Percentiles rank a stretch among this genome's conserved stretches.
phyloP scores from a whole-genome alignment of 176 grass and related monocot genomes.

The Leersia perrieri region DNA sequence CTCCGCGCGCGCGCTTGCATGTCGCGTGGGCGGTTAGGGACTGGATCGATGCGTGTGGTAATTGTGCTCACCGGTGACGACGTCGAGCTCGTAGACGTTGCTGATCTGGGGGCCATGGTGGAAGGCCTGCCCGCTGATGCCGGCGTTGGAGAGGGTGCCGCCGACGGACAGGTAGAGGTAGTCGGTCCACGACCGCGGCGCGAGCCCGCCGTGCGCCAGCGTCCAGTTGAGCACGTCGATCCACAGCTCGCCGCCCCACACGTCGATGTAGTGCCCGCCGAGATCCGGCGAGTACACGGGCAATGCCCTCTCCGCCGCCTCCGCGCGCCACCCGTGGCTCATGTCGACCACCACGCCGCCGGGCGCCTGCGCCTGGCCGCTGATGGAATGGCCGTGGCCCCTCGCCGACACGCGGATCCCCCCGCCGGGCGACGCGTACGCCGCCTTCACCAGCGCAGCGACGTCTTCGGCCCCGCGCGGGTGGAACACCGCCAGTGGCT shows the following conservation, averaged over 20 bases:
- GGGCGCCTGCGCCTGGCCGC: slow-evolving; percentile 71
- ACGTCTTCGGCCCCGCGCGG: slow-evolving; percentile 61
- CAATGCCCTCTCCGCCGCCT: not conserved
- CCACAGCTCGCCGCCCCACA: slow-evolving; percentile 90
- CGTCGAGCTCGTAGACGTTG: slow-evolving; percentile 81
- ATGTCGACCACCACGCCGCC: slow-evolving; percentile 81
- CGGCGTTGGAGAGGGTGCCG: slow-evolving; percentile 94
- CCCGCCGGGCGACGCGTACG: slow-evolving; percentile 41
- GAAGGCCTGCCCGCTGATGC: slow-evolving; percentile 89
- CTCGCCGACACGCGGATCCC: slow-evolving; percentile 68
- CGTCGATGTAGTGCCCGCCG: slow-evolving; percentile 75
- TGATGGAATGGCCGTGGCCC: slow-evolving; percentile 81
- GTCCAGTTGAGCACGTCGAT: slow-evolving; percentile 90
- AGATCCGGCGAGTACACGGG: slow-evolving; percentile 56
- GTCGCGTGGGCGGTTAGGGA: too few species aligned
- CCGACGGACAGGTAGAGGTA: slow-evolving; percentile 91
- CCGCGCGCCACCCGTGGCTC: slow-evolving; percentile 43
- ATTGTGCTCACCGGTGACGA: slow-evolving; percentile 78
- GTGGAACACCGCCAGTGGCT: slow-evolving; percentile 60
- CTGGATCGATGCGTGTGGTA: too few species aligned
- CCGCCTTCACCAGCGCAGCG: slow-evolving; percentile 39
- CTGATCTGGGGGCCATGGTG: slow-evolving; percentile 82
- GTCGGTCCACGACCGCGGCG: slow-evolving; percentile 90
- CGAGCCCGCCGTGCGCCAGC: slow-evolving; percentile 61
- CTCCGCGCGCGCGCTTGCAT: not conserved